These are phyloP conservation scores for Vitis vinifera DNA, from an alignment of 164 flowering plant genomes.

Conservation along the genomic window DNA sequence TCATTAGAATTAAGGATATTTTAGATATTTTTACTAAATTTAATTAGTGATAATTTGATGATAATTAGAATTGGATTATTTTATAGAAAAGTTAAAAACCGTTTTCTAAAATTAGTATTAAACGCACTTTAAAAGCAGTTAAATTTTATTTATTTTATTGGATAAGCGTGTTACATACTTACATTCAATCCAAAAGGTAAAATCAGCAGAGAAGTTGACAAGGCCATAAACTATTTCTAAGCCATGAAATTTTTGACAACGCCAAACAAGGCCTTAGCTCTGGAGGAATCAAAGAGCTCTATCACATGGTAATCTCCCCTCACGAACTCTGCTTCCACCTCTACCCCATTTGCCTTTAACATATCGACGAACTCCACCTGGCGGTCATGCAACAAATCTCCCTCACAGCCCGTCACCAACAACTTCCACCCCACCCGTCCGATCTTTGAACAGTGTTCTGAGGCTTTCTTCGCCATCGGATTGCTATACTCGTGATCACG, in stretches of 20 bases:
- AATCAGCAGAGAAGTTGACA: too few relatives aligned
- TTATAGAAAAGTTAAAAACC: too few relatives aligned
- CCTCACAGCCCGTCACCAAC: conserved; percentile 30
- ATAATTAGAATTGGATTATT: too few relatives aligned
- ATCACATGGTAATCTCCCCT: conserved; percentile 17
- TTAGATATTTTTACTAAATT: too few relatives aligned
- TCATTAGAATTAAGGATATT: too few relatives aligned
- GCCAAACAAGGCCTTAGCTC: not conserved
- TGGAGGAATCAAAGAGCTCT: conserved; percentile 1
- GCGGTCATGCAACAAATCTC: conserved; percentile 38
- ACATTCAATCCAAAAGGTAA: too few relatives aligned
- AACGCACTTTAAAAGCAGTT: too few relatives aligned
- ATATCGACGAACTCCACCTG: conserved; percentile 25
- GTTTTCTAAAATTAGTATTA: too few relatives aligned
- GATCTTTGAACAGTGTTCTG: not conserved
- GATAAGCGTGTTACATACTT: too few relatives aligned
- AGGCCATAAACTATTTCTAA: too few relatives aligned
- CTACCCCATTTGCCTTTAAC: conserved; percentile 27
- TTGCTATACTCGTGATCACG: conserved; percentile 35
- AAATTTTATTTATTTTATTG: too few relatives aligned
- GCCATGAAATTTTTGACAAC: conserved; percentile 3
- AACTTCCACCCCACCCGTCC: conserved; percentile 18
- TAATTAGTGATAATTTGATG: too few relatives aligned
- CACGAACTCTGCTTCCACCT: conserved; percentile 5
- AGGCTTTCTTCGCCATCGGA: conserved; percentile 12